These are phyloP conservation scores for Ailanthus altissimus DNA, from an alignment of 345 rosid species.

Conservation along the genomic window DNA sequence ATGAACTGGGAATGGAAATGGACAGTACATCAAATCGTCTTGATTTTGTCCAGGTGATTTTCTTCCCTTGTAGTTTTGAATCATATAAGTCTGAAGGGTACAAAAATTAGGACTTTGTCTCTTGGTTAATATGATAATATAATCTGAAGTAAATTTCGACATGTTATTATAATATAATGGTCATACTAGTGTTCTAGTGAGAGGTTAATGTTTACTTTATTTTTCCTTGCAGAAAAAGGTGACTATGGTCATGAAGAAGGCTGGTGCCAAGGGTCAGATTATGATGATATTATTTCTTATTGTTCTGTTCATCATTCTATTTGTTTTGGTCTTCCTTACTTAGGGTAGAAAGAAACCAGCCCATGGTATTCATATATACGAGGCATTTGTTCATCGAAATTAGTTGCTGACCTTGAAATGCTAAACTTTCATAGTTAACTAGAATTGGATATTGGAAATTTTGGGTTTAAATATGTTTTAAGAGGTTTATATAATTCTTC, in stretches of 20 bases:
- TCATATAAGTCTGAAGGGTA: background rate
- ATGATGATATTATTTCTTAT: slow-evolving; percentile 91
- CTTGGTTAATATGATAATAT: background rate
- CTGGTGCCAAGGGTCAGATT: slow-evolving; percentile 85
- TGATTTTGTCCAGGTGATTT: slow-evolving; percentile 87
- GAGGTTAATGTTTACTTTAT: background rate
- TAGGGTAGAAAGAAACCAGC: slow-evolving; percentile 23
- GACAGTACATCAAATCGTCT: slow-evolving; percentile 91
- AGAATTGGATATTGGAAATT: background rate
- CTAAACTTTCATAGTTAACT: background rate
- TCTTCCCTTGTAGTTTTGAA: background rate
- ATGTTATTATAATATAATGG: background rate
- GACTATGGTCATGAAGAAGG: slow-evolving; percentile 97
- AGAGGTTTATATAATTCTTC: slow-evolving; percentile 3
- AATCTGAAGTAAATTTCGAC: background rate
- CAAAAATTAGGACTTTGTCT: slow-evolving; percentile 1
- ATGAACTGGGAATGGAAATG: slow-evolving; percentile 82
- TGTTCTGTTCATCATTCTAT: slow-evolving; percentile 77
- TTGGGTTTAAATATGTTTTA: background rate
- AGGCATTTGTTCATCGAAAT: background rate
- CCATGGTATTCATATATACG: background rate
- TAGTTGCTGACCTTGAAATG: background rate
- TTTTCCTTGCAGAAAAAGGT: slow-evolving; percentile 79
- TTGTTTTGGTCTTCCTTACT: slow-evolving; percentile 84
- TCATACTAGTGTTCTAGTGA: background rate